Evolutionary conservation across 352 stramenopile species (phyloP).

Genomic region (Globisporangium orthogonon): DNA sequence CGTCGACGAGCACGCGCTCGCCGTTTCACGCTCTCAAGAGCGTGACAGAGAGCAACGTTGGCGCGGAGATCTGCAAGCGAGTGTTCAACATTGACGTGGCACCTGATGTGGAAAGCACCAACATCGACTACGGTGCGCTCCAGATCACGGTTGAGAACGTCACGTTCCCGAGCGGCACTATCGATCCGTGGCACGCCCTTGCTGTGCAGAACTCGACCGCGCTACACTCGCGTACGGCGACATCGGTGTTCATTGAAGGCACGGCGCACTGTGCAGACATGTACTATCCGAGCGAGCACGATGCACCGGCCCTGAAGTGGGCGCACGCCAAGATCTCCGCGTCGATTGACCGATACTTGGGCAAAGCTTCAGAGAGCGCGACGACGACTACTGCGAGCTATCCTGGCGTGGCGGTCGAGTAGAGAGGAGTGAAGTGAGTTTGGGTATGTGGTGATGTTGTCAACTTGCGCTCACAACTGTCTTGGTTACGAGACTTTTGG

Average conservation of each 20-base stretch:
- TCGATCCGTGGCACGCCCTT: slow-evolving; percentile 82
- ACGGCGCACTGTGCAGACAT: slow-evolving; percentile 81
- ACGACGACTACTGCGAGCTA: neutral
- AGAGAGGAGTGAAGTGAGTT: neutral
- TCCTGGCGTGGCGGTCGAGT: neutral
- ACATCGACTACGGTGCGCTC: slow-evolving; percentile 73
- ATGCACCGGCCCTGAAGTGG: slow-evolving; percentile 50
- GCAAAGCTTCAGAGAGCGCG: neutral
- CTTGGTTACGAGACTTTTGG: no score
- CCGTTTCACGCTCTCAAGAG: slow-evolving; percentile 64
- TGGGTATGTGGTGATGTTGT: no score
- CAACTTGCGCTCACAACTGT: no score
- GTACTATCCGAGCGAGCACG: slow-evolving; percentile 59
- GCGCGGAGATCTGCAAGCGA: slow-evolving; percentile 73
- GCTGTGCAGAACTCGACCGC: slow-evolving; percentile 66
- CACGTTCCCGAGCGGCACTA: slow-evolving; percentile 75
- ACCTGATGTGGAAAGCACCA: slow-evolving; percentile 56
- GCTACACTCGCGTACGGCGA: slow-evolving; percentile 42
- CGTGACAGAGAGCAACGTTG: slow-evolving; percentile 65
- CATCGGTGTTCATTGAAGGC: slow-evolving; percentile 74
- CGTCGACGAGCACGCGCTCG: slow-evolving; percentile 42
- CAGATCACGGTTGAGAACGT: slow-evolving; percentile 74
- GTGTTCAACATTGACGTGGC: slow-evolving; percentile 64
- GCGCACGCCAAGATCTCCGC: slow-evolving; percentile 59
- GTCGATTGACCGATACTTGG: slow-evolving; percentile 38